These are phyloP conservation scores for Cercospora nicotianae DNA, from an alignment of 2,329 filamentous ascomycete species.

Conservation along the genomic window DNA sequence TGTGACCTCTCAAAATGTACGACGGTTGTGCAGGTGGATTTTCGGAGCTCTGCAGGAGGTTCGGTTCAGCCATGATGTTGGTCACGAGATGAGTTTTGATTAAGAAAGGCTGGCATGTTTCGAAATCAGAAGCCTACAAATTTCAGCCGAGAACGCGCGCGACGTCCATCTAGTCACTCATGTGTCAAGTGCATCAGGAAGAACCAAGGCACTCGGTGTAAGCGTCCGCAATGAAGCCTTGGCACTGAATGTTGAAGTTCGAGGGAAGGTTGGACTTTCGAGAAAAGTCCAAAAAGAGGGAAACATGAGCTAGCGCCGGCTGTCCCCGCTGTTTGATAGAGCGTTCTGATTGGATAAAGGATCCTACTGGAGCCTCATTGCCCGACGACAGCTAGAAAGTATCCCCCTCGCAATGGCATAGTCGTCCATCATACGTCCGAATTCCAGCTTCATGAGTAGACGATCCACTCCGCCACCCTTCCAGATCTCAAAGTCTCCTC, in stretches of 20 bases:
- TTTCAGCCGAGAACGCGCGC: neutral
- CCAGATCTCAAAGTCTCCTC: constrained; percentile 62
- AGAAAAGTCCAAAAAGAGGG: neutral
- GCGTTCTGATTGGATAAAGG: neutral
- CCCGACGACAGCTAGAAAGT: neutral
- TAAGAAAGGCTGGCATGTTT: neutral
- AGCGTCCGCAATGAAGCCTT: neutral
- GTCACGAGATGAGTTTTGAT: neutral
- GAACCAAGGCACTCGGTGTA: neutral
- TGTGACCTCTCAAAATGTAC: constrained; percentile 83
- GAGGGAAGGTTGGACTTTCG: neutral
- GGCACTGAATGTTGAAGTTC: neutral
- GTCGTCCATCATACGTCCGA: constrained; percentile 39
- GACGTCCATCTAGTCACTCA: neutral
- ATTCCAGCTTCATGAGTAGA: constrained; percentile 87
- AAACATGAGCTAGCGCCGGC: neutral
- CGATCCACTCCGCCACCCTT: constrained; percentile 74
- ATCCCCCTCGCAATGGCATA: constrained; percentile 6
- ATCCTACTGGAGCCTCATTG: neutral
- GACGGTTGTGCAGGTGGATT: constrained; percentile 56
- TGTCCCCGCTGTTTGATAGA: neutral
- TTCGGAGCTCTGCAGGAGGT: constrained; percentile 23
- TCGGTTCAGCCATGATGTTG: constrained; percentile 17
- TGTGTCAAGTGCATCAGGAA: neutral
- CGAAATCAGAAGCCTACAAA: neutral